phyloP scores from a whole-genome alignment of 1,139 yeast species.

The Scheffersomyces cryptocercus region DNA sequence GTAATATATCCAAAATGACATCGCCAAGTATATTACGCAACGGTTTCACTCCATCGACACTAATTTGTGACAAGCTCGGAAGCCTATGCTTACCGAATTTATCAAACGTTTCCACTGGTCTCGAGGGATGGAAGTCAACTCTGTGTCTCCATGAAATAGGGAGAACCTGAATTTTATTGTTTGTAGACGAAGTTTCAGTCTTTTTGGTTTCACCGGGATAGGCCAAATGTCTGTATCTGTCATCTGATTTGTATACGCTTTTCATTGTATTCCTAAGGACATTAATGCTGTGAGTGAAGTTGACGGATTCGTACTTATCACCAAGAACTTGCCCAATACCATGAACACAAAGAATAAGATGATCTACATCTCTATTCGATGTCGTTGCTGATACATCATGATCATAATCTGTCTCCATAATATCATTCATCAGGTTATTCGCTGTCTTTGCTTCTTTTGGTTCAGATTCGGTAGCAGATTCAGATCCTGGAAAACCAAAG shows the following conservation, averaged over 20 bases:
- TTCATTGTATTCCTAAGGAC: constrained; percentile 66
- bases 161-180: constrained; percentile 70
- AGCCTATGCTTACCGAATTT: constrained; percentile 38
- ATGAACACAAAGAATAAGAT: constrained; percentile 81
- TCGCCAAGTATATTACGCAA: constrained; percentile 80
- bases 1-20: constrained; percentile 79
- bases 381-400: constrained; percentile 31
- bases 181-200: constrained; percentile 17
- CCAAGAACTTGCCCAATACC: constrained; percentile 94
- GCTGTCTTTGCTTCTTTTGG: constrained; percentile 16
- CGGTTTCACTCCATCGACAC: constrained; percentile 79
- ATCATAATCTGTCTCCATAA: constrained; percentile 55
- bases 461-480: constrained; percentile 15
- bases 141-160: constrained; percentile 81
- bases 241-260: constrained; percentile 50
- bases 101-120: constrained; percentile 28
- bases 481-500: constrained; percentile 13
- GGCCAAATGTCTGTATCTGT: constrained; percentile 40
- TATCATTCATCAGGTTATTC: constrained; percentile 34
- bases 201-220: constrained; percentile 25
- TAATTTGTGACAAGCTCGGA: constrained; percentile 71
- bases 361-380: constrained; percentile 64
- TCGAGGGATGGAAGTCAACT: constrained; percentile 59
- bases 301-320: constrained; percentile 73
- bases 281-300: constrained; percentile 85